Percentiles rank a stretch among this genome's conserved stretches.
Conservation (phyloP, 2,329 filamentous ascomycete genomes). For the Magnaporthiopsis rhizophila region DNA sequence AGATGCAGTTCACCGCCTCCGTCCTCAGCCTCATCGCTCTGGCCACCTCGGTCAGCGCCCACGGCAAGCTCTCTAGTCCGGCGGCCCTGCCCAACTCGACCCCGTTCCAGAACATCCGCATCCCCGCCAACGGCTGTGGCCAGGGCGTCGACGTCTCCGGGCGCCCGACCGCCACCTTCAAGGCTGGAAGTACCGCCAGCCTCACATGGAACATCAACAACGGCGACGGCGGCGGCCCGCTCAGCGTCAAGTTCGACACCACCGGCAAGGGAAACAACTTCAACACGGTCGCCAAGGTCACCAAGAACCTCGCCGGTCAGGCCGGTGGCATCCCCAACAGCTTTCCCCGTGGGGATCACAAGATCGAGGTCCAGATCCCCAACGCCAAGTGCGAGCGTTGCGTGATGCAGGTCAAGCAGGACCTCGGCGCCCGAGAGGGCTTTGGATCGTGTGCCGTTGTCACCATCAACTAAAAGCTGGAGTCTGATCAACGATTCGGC, state of each 20-base stretch:
- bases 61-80: not conserved
- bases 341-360: not conserved
- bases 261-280: not conserved
- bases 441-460: constrained; percentile 4
- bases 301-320: not conserved
- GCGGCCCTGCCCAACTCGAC: not conserved
- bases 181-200: not conserved
- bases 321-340: not conserved
- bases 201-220: constrained; percentile 2
- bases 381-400: constrained; percentile 1
- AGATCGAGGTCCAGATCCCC: constrained; percentile 1
- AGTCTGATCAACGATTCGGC: not conserved
- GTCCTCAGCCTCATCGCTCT: constrained; percentile 3
- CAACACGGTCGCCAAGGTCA: not conserved
- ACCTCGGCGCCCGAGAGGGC: not conserved
- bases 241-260: not conserved
- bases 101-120: constrained; percentile 1
- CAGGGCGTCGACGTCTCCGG: not conserved
- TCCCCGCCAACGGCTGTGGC: constrained; percentile 6
- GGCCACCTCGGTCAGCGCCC: constrained; percentile 6
- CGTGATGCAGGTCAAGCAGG: constrained; percentile 4
- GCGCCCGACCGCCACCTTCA: not conserved
- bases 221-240: constrained; percentile 4
- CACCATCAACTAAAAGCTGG: not conserved
- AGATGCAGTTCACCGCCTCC: constrained; percentile 4